These are phyloP conservation scores for Blyttiomyces sp. DNA, from an alignment of 371 early-diverging fungal species.

Conservation along the genomic window DNA sequence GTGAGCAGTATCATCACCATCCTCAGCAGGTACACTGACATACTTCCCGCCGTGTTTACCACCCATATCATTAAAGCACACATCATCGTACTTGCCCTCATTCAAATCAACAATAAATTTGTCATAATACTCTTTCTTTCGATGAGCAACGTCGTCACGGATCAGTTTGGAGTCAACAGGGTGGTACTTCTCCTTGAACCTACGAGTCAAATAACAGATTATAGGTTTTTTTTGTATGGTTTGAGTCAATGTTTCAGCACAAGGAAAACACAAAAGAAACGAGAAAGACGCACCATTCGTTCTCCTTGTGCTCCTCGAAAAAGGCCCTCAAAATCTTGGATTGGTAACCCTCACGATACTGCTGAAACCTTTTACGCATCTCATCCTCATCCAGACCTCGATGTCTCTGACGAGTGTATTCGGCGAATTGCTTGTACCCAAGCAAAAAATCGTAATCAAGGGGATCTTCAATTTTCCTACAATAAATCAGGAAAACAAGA, in stretches of 20 bases:
- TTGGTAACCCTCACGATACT: conserved; percentile 74
- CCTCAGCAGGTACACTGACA: background rate
- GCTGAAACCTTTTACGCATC: conserved; percentile 68
- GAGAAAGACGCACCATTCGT: conserved; percentile 65
- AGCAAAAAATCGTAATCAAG: conserved; percentile 73
- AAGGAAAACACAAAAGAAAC: background rate
- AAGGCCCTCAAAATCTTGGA: conserved; percentile 66
- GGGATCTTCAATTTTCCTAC: conserved; percentile 54
- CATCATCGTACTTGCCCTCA: conserved; percentile 68
- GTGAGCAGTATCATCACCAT: background rate
- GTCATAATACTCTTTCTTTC: conserved; percentile 52
- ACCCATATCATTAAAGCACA: conserved; percentile 62
- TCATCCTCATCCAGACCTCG: conserved; percentile 65
- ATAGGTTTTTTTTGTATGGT: background rate
- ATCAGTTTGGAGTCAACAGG: conserved; percentile 60
- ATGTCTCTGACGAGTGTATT: conserved; percentile 50
- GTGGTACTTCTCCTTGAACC: conserved; percentile 87
- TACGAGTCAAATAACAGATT: conserved; percentile 11
- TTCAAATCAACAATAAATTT: conserved; percentile 64
- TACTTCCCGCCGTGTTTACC: conserved; percentile 24
- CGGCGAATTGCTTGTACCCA: conserved; percentile 74
- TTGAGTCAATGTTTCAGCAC: no score
- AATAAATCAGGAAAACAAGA: background rate
- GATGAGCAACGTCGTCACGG: conserved; percentile 50
- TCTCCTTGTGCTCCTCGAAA: conserved; percentile 73